These are phyloP conservation scores for Ophiocordyceps camponoti-leonardi DNA, from an alignment of 2,329 filamentous ascomycete species.

Conservation along the genomic window DNA sequence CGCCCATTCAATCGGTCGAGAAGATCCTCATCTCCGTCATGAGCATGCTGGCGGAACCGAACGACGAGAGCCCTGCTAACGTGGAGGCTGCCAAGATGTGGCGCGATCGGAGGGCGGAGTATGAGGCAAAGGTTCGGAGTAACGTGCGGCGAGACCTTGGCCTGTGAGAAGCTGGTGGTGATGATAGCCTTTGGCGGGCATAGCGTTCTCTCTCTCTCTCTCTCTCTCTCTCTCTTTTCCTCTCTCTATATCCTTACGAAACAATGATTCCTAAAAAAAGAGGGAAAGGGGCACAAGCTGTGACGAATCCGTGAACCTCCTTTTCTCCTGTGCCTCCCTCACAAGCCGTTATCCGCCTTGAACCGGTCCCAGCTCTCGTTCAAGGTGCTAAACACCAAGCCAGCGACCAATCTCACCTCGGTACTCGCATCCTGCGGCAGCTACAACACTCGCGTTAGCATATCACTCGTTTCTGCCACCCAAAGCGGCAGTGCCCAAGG, in stretches of 20 bases:
- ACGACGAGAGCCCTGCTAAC: conserved; percentile 92
- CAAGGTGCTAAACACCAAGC: conserved; percentile 46
- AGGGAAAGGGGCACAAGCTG: not conserved
- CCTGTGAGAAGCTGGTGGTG: conserved; percentile 28
- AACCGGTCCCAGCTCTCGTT: conserved; percentile 63
- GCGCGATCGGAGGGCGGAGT: conserved; percentile 68
- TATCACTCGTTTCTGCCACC: not conserved
- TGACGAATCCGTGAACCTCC: not conserved
- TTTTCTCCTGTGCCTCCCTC: conserved; percentile 2
- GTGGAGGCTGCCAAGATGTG: conserved; percentile 95
- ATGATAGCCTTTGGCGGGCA: not conserved
- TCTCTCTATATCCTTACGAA: not conserved
- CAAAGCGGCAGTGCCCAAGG: conserved; percentile 1
- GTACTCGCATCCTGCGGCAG: conserved; percentile 47
- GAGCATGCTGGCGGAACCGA: conserved; percentile 95
- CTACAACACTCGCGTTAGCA: conserved; percentile 16
- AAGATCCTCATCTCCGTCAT: conserved; percentile 95
- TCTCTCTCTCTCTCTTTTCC: not conserved
- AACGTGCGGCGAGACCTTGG: conserved; percentile 68
- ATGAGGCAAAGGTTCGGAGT: conserved; percentile 71
- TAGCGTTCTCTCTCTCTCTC: not conserved
- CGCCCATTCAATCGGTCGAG: conserved; percentile 90
- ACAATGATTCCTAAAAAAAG: not conserved
- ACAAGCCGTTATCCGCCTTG: conserved; percentile 50
- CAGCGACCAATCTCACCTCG: conserved; percentile 49